A percentile compares a stretch with the other conserved stretches of the same genome.
Evolutionary conservation across 208 protist genomes (phyloP).

Genomic region (Leishmania mexicana): DNA sequence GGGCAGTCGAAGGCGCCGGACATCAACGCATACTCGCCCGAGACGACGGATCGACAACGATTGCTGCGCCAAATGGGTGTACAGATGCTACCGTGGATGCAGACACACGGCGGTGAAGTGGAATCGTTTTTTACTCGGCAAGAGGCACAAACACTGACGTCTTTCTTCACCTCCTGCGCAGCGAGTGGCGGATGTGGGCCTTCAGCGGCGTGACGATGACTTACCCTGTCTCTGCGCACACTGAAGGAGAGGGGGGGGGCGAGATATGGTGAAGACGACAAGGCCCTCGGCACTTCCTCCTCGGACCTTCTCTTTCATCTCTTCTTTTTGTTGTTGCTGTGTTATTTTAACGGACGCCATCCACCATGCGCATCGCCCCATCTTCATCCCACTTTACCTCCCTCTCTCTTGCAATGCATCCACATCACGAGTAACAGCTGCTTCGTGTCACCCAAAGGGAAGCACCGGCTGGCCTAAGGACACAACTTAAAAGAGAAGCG

Average conservation of each 20-base stretch:
- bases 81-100: constrained; percentile 30
- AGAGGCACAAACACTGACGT: constrained; percentile 17
- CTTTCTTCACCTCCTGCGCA: constrained; percentile 17
- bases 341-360: not conserved
- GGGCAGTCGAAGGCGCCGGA: not conserved
- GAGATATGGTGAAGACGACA: not conserved
- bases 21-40: not conserved
- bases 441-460: not conserved
- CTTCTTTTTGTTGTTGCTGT: not conserved
- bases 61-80: constrained; percentile 15
- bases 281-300: not conserved
- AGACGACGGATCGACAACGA: constrained; percentile 1
- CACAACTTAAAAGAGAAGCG: not conserved
- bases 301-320: not conserved
- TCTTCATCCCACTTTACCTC: not conserved
- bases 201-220: not conserved
- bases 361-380: not conserved
- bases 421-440: not conserved
- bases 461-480: not conserved
- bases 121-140: constrained; percentile 27
- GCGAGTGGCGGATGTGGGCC: not conserved
- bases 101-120: constrained; percentile 17
- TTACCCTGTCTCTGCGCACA: not conserved
- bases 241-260: not conserved
- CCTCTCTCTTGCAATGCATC: not conserved